phyloP scores from a whole-genome alignment of 2,329 filamentous ascomycete species.

The Sarocladium kiliense region DNA sequence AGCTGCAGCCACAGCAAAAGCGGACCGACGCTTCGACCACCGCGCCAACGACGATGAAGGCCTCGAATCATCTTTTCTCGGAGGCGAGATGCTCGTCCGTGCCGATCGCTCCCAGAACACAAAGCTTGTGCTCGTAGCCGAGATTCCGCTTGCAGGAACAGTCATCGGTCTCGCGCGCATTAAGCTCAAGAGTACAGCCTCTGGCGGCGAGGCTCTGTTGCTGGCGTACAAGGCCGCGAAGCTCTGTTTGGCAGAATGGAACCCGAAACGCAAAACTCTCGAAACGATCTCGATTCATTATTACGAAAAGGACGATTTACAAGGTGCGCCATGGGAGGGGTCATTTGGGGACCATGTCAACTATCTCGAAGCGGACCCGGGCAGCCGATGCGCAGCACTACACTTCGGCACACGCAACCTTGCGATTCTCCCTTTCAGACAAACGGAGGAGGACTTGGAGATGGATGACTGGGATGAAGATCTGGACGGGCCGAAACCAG shows the following conservation, averaged over 20 bases:
- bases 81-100: slow-evolving; percentile 52
- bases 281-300: slow-evolving; percentile 94
- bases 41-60: slow-evolving; percentile 56
- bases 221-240: slow-evolving; percentile 87
- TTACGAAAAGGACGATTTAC: slow-evolving; percentile 91
- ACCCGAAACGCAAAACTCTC: slow-evolving; percentile 71
- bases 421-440: slow-evolving; percentile 89
- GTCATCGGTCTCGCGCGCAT: slow-evolving; percentile 78
- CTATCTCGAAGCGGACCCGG: slow-evolving; percentile 81
- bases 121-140: slow-evolving; percentile 78
- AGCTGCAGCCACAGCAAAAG: slow-evolving; percentile 13
- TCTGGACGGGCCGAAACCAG: slow-evolving; percentile 61
- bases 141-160: slow-evolving; percentile 79
- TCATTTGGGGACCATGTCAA: slow-evolving; percentile 72
- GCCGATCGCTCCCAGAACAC: slow-evolving; percentile 61
- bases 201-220: slow-evolving; percentile 78
- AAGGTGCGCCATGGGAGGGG: slow-evolving; percentile 75
- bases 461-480: slow-evolving; percentile 90
- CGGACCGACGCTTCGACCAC: slow-evolving; percentile 45
- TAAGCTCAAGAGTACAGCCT: slow-evolving; percentile 65
- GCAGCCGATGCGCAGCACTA: slow-evolving; percentile 87
- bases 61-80: slow-evolving; percentile 62
- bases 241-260: slow-evolving; percentile 90
- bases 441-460: slow-evolving; percentile 78
- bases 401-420: slow-evolving; percentile 87